These are phyloP conservation scores for Fraxinus excelsior DNA, from an alignment of 257 asterid species.

Conservation along the genomic window DNA sequence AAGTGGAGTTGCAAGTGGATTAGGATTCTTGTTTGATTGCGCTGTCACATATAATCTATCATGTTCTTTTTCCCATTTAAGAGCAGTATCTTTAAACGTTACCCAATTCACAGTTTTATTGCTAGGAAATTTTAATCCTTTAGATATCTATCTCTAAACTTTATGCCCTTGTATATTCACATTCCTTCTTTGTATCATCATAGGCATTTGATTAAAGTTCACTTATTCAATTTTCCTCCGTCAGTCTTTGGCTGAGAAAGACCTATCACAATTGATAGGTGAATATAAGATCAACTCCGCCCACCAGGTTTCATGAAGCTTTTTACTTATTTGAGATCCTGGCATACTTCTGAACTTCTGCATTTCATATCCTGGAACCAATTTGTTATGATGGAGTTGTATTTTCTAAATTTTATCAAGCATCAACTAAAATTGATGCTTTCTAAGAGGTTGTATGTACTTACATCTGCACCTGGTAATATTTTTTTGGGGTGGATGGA, in stretches of 20 bases:
- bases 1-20: background rate
- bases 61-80: background rate
- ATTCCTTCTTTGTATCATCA: background rate
- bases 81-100: background rate
- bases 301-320: background rate
- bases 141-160: background rate
- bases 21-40: background rate
- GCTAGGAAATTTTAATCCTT: background rate
- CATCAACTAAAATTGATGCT: background rate
- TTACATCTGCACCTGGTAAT: background rate
- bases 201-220: too few relatives aligned
- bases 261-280: background rate
- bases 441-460: background rate
- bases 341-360: background rate
- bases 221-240: background rate
- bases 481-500: background rate
- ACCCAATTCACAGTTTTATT: background rate
- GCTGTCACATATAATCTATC: background rate
- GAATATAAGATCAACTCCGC: background rate
- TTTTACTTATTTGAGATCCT: background rate
- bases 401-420: background rate
- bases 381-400: background rate
- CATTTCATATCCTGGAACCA: background rate
- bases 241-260: background rate
- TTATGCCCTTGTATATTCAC: background rate